Evolutionary conservation across 2,329 filamentous ascomycete species (phyloP).

Genomic region (Xylaria sp.): DNA sequence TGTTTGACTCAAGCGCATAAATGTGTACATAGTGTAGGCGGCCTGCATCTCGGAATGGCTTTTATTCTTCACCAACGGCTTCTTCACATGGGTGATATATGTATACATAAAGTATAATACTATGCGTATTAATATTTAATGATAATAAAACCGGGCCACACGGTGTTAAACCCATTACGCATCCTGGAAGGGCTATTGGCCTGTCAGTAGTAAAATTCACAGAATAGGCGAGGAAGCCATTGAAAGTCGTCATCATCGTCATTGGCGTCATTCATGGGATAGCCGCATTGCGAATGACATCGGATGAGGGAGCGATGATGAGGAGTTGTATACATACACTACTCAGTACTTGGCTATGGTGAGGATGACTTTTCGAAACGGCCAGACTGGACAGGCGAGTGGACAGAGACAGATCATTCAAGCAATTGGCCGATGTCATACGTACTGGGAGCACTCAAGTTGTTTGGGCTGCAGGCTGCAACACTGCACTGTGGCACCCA

Average conservation of each 20-base stretch:
- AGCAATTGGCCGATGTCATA: constrained; percentile 33
- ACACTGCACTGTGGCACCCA: constrained; percentile 26
- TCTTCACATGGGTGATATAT: constrained; percentile 10
- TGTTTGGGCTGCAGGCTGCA: constrained; percentile 18
- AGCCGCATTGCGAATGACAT: constrained; percentile 8
- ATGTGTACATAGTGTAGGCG: constrained; percentile 10
- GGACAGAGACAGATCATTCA: constrained; percentile 14
- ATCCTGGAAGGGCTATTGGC: constrained; percentile 15
- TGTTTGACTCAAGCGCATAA: constrained; percentile 19
- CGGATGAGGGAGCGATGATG: constrained; percentile 19
- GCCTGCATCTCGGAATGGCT: constrained; percentile 23
- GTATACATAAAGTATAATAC: no score
- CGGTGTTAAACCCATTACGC: background rate
- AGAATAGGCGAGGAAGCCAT: background rate
- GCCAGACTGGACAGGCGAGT: background rate
- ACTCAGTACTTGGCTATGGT: no score
- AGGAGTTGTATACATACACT: no score
- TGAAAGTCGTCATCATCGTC: background rate
- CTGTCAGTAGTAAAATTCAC: background rate
- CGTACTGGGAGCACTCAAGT: constrained; percentile 5
- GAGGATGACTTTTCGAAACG: constrained; percentile 23
- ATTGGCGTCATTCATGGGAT: constrained; percentile 19
- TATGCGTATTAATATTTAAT: no score
- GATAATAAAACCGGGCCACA: background rate
- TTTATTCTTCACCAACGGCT: constrained; percentile 9